Evolutionary conservation across 2,329 filamentous ascomycete genomes (phyloP), one percentile per base, ranked within the genome.

Genomic region (Furcasterigmium furcatum): DNA sequence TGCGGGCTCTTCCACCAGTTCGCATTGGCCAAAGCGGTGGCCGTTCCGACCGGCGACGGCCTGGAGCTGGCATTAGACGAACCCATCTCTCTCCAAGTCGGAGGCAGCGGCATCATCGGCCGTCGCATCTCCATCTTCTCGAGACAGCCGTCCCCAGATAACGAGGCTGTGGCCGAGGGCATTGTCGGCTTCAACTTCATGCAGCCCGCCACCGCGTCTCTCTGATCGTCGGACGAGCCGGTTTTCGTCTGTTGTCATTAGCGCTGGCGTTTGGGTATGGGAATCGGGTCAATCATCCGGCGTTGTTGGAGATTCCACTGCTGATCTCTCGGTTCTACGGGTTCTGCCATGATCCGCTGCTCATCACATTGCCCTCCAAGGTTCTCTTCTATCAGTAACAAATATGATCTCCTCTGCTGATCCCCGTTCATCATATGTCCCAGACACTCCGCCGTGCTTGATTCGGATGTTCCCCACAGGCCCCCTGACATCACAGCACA

Each of bases 151-250:
- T 34, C 30, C 8, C 63, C 63, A 10, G 48, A 34, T 24, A 55
- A 54, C 21, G 51, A 52, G 5, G 60, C 72, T 0, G 50, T 74
- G 4, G 72, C 73, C 0, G 72, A 76, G 50, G 73, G 73, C 0
- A 72, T 76, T n/a, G 69, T 76, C 5, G 73, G 73, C 1, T 74
- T 73, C 54, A 76, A 76, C 34, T 65, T 49, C 36, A 22, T 48
- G 18, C 38, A 4, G 29, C 41, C 41, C 5, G 20, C 34, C 8
- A n/a, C 41, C 3, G 20, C 41, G 18, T 43, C 41, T 6, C 41
- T 43, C 6, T 43, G 41, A 43, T 19, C n/a, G n/a, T 16, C 9
- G 7, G 9, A 13, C 30, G 9, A 32, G 30, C 30, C 14, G 13
- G 30, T n/a, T 32, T n/a, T n/a, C 30, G 16, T 32, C 18, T 32